Base-by-base conservation (phyloP, 148 eudicot genomes). In the Vaccinium myrtillus region DNA sequence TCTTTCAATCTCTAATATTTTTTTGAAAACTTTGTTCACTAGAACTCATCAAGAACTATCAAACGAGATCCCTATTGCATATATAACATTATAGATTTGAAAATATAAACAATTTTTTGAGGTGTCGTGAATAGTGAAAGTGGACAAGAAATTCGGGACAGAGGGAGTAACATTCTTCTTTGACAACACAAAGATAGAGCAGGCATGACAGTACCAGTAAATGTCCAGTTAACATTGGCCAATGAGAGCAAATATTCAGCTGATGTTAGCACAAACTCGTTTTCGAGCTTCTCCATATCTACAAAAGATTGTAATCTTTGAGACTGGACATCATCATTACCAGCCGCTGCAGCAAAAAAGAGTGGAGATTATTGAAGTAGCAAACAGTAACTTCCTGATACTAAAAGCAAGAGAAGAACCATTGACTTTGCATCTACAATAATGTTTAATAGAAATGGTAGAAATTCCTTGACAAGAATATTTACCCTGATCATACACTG, bases 241-340 rank as follows among this genome's bases (percentile, higher is more conserved):
- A 93, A 83, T 21, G 95, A 93, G 87, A 97, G 99, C 85, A 89
- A 58, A 88, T 94, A 86, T 84, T 95, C 96, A 23, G 96, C 98
- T 80, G 96, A 94, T 30, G 98, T 88, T 79, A 97, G 82, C 86
- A 97, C 89, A 84, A 89, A 97, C 90, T 97, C 99, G 48, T 94
- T 97, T 86, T 97, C 99, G 86, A 97, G 98, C 85, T 91, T 90
- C 89, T 95, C 94, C 77, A 93, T 83, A 83, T 91, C 91, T 46
- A 97, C 55, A 87, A 88, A 93, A 46, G 89, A 81, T 79, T 88
- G 89, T 71, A 69, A 88, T 50, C 85, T 90, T 81, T 90, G 90
- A 78, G 91, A 77, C 67, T 84, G 92, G 81, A 61, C 82, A 84
- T 86, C 89, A 87, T 73, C 89, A 88, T 73, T 82, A 69, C 63